Evolutionary conservation across 129 eudicot genomes (phyloP), one percentile per base, ranked within the genome.

Genomic region (Ambrosia artemisiifolia): DNA sequence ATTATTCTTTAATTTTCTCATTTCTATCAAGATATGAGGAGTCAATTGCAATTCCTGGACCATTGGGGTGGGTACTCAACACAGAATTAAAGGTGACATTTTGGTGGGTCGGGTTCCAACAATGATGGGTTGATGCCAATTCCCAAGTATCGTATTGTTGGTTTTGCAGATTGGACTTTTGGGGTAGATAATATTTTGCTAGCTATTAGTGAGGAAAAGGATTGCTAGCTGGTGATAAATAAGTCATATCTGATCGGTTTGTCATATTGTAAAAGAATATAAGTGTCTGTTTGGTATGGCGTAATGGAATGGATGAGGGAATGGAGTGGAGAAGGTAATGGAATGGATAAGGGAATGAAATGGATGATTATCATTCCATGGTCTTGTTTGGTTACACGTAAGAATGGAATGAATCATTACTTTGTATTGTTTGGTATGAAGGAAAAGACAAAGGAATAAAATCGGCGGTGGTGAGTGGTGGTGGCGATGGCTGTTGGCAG

Each of bases 171-270:
- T 56, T 44, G 40, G 36, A 54, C 56, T 75, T 75, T 75, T 75
- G 73, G 60, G 66, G 9, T 67, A 60, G 63, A 67, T 67, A 67
- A 67, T 50, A 7, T 38, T 67, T 67, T 43, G 46, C 80, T 32
- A 76, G 42, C 67, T 76, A 69, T 5, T 32, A 44, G 44, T 3
- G 69, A 32, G 49, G 80, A 68, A 67, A 76, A 57, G 30, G 80
- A 76, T 76, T 76, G 75, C 75, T 68, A 76, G 80, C 75, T 76
- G 80, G 30, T 32, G 75, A 65, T 65, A 54, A 75, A 11, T 3
- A 75, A 65, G 63, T 64, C 28, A 2, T 19, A 3, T 0, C 5
- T 59, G 79, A 72, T 53, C 72, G 73, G 79, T 75, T 72, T 17
- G 56, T 74, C 30, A 7, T 16, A 63, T 12, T 13, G n/a, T 46